Evolutionary conservation across 2,329 filamentous ascomycete species (phyloP).

Genomic region (Apiospora marii): DNA sequence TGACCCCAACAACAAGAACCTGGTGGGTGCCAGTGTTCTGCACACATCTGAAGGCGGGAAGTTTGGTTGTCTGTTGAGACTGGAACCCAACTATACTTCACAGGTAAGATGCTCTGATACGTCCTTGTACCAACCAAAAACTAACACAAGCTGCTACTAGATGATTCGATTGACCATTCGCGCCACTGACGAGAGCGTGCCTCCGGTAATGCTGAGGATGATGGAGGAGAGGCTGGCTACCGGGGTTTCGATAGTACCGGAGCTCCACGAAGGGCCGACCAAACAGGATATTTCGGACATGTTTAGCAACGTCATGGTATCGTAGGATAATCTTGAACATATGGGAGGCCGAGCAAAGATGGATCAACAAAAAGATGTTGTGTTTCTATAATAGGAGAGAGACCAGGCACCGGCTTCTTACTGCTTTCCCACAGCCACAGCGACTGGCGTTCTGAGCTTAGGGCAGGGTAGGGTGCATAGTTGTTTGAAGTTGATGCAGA

Average conservation of each 20-base stretch:
- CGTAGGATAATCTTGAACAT: conserved; percentile 31
- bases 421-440: conserved; percentile 21
- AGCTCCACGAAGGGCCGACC: conserved; percentile 51
- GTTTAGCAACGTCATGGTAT: conserved; percentile 65
- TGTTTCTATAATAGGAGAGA: conserved; percentile 13
- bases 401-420: conserved; percentile 5
- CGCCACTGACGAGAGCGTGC: conserved; percentile 90
- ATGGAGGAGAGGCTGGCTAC: conserved; percentile 84
- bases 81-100: conserved; percentile 93
- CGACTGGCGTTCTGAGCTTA: conserved; percentile 23
- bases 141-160: conserved; percentile 55
- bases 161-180: conserved; percentile 96
- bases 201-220: conserved; percentile 78
- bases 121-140: background rate
- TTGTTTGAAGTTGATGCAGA: conserved; percentile 16
- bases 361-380: background rate
- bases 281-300: conserved; percentile 61
- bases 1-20: conserved; percentile 91
- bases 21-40: conserved; percentile 88
- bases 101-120: conserved; percentile 69
- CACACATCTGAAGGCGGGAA: conserved; percentile 87
- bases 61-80: conserved; percentile 88
- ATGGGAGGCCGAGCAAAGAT: conserved; percentile 2
- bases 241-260: conserved; percentile 54
- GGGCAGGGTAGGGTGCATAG: conserved; percentile 7